Conservation (phyloP, 768 basidiomycete species). For the Guyanaporus albipodus region DNA sequence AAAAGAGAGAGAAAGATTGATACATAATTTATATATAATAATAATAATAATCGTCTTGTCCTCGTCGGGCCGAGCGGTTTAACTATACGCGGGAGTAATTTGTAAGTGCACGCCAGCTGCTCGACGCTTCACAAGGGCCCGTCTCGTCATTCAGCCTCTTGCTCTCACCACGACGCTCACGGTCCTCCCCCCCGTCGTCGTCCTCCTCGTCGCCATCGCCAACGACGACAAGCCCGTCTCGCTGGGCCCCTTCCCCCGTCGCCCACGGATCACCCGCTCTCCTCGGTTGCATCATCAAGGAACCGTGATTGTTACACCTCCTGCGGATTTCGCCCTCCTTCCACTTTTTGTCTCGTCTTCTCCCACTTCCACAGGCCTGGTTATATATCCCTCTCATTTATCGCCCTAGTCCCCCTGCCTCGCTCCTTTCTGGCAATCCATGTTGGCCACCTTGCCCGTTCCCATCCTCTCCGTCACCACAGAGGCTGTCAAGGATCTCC, state of each 20-base stretch:
- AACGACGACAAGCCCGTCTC: constrained; percentile 9
- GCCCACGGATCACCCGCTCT: constrained; percentile 21
- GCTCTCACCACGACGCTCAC: constrained; percentile 21
- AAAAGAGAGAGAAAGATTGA: neutral
- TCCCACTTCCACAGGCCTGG: constrained; percentile 12
- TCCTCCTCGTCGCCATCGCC: constrained; percentile 1
- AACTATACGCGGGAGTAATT: constrained; percentile 20
- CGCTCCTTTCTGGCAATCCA: constrained; percentile 25
- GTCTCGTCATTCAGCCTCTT: constrained; percentile 13
- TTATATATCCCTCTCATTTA: constrained; percentile 19
- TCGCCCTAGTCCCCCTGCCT: neutral
- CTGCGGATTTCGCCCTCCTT: constrained; percentile 16
- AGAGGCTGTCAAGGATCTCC: constrained; percentile 64
- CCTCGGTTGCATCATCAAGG: constrained; percentile 23
- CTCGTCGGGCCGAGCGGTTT: constrained; percentile 20
- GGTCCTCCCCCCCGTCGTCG: constrained; percentile 3
- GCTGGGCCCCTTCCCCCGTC: neutral
- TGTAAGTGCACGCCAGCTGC: constrained; percentile 15
- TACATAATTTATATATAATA: neutral
- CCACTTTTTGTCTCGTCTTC: constrained; percentile 14
- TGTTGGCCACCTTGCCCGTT: constrained; percentile 51
- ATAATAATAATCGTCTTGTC: too few relatives aligned
- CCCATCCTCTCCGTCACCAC: constrained; percentile 65
- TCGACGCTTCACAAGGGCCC: constrained; percentile 18
- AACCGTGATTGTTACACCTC: constrained; percentile 26